Evolutionary conservation across 306 rosid genomes (phyloP).

Genomic region (Aeschynomene evenia): DNA sequence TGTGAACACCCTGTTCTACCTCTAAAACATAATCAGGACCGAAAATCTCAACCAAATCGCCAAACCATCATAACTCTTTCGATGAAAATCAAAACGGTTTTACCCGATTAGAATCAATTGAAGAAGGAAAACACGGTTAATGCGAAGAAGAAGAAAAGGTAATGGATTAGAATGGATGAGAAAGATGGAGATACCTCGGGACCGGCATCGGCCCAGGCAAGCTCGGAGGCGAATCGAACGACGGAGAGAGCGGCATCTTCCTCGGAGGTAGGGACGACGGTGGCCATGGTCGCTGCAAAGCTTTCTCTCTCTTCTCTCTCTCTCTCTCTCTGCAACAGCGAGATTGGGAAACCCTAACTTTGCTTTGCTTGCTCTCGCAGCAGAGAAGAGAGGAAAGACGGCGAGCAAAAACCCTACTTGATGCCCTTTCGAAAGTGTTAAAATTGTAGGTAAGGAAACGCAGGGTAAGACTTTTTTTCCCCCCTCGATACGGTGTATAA

Average conservation of each 20-base stretch:
- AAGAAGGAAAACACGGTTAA: neutral
- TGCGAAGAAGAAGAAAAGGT: neutral
- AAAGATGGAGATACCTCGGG: constrained; percentile 52
- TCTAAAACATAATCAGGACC: neutral
- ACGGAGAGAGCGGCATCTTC: constrained; percentile 85
- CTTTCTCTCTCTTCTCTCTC: neutral
- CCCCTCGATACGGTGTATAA: no score
- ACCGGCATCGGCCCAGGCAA: constrained; percentile 95
- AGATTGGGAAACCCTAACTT: constrained; percentile 36
- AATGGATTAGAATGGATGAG: neutral
- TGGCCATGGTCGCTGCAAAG: constrained; percentile 54
- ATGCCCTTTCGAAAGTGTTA: neutral
- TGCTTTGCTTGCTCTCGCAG: constrained; percentile 11
- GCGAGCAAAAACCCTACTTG: constrained; percentile 45
- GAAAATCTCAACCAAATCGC: neutral
- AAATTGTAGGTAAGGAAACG: neutral
- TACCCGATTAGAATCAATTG: neutral
- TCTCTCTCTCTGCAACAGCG: constrained; percentile 29
- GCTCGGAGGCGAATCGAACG: constrained; percentile 80
- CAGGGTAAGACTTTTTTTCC: no score
- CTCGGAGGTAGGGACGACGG: constrained; percentile 87
- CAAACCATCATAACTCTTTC: neutral
- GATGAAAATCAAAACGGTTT: neutral
- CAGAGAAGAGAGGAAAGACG: neutral
- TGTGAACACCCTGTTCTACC: neutral